phyloP scores from a whole-genome alignment of 208 protist species.

The Crithidia thermophila region DNA sequence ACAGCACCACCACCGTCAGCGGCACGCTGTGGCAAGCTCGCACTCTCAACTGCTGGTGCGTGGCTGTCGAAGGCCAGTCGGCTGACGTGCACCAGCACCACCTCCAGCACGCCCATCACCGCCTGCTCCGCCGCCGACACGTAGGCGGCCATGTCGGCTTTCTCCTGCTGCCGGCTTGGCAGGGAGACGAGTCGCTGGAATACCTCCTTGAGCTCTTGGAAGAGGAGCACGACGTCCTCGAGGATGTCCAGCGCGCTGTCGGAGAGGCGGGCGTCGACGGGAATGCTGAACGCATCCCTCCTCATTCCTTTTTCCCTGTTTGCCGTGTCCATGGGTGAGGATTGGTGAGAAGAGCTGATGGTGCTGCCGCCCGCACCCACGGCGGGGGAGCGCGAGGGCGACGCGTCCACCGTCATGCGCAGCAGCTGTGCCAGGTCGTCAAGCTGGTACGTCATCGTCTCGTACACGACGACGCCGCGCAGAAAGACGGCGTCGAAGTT shows the following conservation, averaged over 20 bases:
- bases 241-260: constrained; percentile 26
- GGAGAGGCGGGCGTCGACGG: constrained; percentile 2
- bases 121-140: constrained; percentile 25
- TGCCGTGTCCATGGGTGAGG: too few relatives aligned
- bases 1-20: neutral
- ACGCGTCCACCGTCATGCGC: constrained; percentile 18
- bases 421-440: constrained; percentile 37
- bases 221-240: constrained; percentile 34
- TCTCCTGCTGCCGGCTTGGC: constrained; percentile 28
- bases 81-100: constrained; percentile 25
- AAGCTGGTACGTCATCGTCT: constrained; percentile 45
- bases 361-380: neutral
- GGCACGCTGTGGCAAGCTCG: neutral
- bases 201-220: constrained; percentile 32
- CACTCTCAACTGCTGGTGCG: neutral
- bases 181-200: constrained; percentile 18
- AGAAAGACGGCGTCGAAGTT: constrained; percentile 65
- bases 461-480: constrained; percentile 65
- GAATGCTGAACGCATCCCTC: constrained; percentile 5
- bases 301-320: neutral
- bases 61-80: neutral
- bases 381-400: constrained; percentile 1
- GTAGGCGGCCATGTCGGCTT: constrained; percentile 18
- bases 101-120: constrained; percentile 33
- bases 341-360: too few relatives aligned